A percentile compares a stretch with the other conserved stretches of the same genome.
Conservation (phyloP, 495 filamentous ascomycete species). For the Aspergillus campestris region DNA sequence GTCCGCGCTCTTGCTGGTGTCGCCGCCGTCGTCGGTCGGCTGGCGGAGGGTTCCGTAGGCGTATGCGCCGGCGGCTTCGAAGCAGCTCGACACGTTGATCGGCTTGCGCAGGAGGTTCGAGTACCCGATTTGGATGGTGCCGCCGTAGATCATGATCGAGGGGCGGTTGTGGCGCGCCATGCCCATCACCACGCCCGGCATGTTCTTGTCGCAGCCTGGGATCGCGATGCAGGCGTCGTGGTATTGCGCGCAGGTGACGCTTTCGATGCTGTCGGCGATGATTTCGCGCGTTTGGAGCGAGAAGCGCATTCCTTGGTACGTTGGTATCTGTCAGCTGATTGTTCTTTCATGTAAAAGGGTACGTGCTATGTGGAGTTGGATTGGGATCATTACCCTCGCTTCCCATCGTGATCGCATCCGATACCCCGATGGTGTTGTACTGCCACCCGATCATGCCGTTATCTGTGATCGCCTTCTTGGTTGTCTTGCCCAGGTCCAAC, state of each 20-base stretch:
- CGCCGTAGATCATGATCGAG: conserved; percentile 78
- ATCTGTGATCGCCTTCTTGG: conserved; percentile 74
- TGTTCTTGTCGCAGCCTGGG: conserved; percentile 97
- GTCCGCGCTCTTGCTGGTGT: conserved; percentile 53
- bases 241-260: conserved; percentile 76
- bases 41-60: conserved; percentile 60
- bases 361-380: neutral
- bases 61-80: conserved; percentile 86
- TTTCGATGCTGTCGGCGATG: conserved; percentile 93
- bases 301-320: conserved; percentile 74
- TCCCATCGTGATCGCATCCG: conserved; percentile 94
- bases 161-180: conserved; percentile 89
- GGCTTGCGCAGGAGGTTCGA: conserved; percentile 66
- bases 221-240: conserved; percentile 95
- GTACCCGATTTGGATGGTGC: conserved; percentile 81
- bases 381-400: conserved; percentile 59
- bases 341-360: neutral
- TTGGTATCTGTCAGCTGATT: neutral
- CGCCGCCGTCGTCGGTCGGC: conserved; percentile 43
- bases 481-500: conserved; percentile 80
- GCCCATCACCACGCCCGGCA: conserved; percentile 83
- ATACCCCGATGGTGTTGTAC: conserved; percentile 92
- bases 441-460: conserved; percentile 87
- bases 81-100: conserved; percentile 86
- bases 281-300: conserved; percentile 92